These are phyloP conservation scores for Penicillium odoratum DNA, from an alignment of 495 filamentous ascomycete genomes.

Conservation along the genomic window DNA sequence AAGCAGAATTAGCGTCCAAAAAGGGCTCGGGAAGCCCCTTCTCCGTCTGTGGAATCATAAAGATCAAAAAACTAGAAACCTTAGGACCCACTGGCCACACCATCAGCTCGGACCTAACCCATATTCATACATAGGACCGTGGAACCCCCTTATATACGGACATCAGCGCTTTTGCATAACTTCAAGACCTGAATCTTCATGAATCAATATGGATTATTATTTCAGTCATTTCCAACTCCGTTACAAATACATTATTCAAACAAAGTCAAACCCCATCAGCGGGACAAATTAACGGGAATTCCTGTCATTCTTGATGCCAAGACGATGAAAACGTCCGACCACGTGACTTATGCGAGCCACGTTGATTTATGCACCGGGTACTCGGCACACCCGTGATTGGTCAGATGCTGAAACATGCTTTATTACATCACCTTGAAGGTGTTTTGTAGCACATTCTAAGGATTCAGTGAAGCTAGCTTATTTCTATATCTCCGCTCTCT, in stretches of 20 bases:
- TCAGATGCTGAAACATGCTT: not conserved
- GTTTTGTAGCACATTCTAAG: no score
- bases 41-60: not conserved
- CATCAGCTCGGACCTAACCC: not conserved
- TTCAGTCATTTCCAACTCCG: not conserved
- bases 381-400: conserved; percentile 14
- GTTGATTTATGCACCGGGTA: conserved; percentile 13
- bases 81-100: not conserved
- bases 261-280: no score
- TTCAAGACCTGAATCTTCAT: not conserved
- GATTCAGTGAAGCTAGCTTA: no score
- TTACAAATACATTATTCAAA: not conserved
- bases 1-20: not conserved
- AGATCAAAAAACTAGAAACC: not conserved
- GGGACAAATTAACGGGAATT: not conserved
- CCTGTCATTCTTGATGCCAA: not conserved
- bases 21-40: not conserved
- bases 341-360: conserved; percentile 13
- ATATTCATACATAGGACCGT: not conserved
- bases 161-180: not conserved
- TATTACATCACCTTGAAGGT: no score
- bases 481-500: no score
- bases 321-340: conserved; percentile 6
- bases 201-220: no score
- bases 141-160: not conserved